Conservation (phyloP, 2,329 filamentous ascomycete species). For the Corinectria fuckeliana region DNA sequence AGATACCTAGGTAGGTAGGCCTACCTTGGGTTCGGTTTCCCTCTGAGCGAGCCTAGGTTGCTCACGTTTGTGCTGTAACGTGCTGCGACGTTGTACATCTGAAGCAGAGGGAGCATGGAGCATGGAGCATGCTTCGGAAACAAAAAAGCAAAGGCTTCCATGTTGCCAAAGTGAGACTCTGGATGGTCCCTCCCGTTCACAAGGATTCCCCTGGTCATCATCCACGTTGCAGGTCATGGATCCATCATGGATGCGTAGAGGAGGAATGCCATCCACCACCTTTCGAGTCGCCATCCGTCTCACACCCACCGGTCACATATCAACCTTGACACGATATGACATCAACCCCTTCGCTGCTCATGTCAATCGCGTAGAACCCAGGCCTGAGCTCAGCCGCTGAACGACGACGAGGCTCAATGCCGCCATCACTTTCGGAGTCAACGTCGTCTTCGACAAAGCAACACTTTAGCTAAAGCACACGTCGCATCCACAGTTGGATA, state of each 20-base stretch:
- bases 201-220: neutral
- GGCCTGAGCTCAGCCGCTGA: too few species aligned
- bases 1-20: too few species aligned
- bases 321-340: neutral
- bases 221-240: neutral
- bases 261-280: neutral
- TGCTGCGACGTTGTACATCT: neutral
- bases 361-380: neutral
- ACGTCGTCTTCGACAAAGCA: neutral
- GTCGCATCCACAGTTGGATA: neutral
- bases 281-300: neutral
- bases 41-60: too few species aligned
- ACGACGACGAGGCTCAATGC: too few species aligned
- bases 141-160: neutral
- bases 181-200: conserved; percentile 1
- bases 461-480: neutral
- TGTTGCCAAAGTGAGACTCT: neutral
- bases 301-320: neutral
- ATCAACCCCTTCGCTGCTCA: neutral
- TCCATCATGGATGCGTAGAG: neutral
- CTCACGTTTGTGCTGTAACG: too few species aligned
- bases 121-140: neutral
- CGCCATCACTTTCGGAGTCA: neutral
- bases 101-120: neutral
- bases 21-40: too few species aligned